Conservation (phyloP, 768 basidiomycete species). For the Cystobasidium onofrii region DNA sequence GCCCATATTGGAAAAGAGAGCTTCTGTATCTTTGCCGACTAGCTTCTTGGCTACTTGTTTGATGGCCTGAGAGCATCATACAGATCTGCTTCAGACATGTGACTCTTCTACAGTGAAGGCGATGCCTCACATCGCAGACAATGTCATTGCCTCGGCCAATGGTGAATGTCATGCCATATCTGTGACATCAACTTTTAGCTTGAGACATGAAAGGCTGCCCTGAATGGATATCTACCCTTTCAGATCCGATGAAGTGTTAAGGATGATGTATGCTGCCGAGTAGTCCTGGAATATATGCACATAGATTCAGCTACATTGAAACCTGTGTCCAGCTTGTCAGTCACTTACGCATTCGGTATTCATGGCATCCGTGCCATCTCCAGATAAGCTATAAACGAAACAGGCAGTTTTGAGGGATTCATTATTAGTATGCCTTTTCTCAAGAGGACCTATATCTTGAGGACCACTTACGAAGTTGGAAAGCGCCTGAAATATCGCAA, state of each 20-base stretch:
- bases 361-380: constrained; percentile 93
- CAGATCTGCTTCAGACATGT: not conserved
- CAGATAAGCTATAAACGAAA: constrained; percentile 51
- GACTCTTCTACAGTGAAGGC: constrained; percentile 57
- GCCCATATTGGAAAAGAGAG: constrained; percentile 82
- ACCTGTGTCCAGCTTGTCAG: too few species aligned
- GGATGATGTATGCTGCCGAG: constrained; percentile 37
- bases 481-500: constrained; percentile 56
- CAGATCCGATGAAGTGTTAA: not conserved
- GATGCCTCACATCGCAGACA: constrained; percentile 57
- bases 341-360: constrained; percentile 43
- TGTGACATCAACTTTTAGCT: not conserved
- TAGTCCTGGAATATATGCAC: constrained; percentile 12
- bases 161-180: constrained; percentile 77
- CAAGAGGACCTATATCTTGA: too few species aligned
- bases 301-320: too few species aligned
- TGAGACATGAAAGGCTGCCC: too few species aligned
- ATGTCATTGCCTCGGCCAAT: constrained; percentile 93
- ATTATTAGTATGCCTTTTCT: too few species aligned
- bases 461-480: constrained; percentile 57
- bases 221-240: not conserved
- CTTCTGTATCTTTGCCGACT: constrained; percentile 69
- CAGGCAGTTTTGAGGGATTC: too few species aligned
- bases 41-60: constrained; percentile 69
- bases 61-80: constrained; percentile 32